Percentiles rank a stretch among this genome's conserved stretches.
phyloP scores from a whole-genome alignment of 805 yeast species.

The Wickerhamiella qilinensis region DNA sequence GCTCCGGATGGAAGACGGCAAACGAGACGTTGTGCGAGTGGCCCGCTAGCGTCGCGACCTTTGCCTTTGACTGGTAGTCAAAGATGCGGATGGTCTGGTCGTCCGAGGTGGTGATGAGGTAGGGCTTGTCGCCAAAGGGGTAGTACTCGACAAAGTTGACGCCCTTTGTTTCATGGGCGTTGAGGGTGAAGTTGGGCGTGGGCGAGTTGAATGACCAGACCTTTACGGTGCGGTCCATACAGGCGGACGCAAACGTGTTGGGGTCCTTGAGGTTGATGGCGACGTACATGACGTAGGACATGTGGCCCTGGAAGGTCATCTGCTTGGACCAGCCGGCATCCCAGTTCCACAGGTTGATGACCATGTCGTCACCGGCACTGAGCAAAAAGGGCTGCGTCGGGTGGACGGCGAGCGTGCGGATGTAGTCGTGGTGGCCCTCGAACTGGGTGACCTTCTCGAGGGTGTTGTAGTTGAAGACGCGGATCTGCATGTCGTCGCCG shows the following conservation, averaged over 20 bases:
- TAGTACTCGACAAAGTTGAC: slow-evolving; percentile 94
- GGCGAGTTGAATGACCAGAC: slow-evolving; percentile 88
- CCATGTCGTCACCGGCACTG: slow-evolving; percentile 82
- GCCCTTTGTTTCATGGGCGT: slow-evolving; percentile 84
- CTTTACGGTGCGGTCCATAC: slow-evolving; percentile 90
- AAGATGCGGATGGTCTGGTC: slow-evolving; percentile 78
- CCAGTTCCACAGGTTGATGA: slow-evolving; percentile 95
- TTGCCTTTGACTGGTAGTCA: slow-evolving; percentile 95
- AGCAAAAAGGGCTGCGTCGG: slow-evolving; percentile 81
- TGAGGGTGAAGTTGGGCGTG: slow-evolving; percentile 77
- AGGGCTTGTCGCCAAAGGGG: slow-evolving; percentile 95
- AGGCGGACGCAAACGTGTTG: slow-evolving; percentile 92
- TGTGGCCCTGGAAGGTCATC: slow-evolving; percentile 89
- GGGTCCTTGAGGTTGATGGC: slow-evolving; percentile 96
- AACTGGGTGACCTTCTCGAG: slow-evolving; percentile 89
- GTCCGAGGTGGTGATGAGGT: slow-evolving; percentile 79
- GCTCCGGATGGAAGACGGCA: slow-evolving; percentile 95
- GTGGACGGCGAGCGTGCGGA: slow-evolving; percentile 85
- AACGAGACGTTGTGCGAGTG: slow-evolving; percentile 89
- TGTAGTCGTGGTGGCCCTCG: slow-evolving; percentile 96
- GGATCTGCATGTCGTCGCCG: slow-evolving; percentile 83
- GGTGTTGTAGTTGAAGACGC: slow-evolving; percentile 90
- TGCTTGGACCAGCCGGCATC: slow-evolving; percentile 81
- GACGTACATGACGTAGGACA: slow-evolving; percentile 85
- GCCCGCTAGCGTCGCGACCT: slow-evolving; percentile 88